Evolutionary conservation across 371 early-diverging fungal species (phyloP).

Genomic region (Rhizopus delemar): DNA sequence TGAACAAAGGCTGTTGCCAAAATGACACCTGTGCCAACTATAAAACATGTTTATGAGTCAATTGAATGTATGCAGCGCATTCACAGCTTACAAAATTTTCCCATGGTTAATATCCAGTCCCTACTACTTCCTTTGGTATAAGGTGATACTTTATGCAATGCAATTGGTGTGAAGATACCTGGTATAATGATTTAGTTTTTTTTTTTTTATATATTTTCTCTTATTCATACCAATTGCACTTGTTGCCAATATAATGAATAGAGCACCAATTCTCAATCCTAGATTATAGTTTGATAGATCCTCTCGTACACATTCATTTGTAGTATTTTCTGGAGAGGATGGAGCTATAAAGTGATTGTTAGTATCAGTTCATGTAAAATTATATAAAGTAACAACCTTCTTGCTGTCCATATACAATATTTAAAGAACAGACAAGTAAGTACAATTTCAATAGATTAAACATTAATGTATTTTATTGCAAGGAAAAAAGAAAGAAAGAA

Average conservation of each 20-base stretch:
- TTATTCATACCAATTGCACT: conserved; percentile 28
- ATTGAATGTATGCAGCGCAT: background rate
- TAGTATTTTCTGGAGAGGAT: background rate
- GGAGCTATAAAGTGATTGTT: no score
- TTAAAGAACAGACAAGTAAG: background rate
- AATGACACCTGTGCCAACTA: conserved; percentile 52
- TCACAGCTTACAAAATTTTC: conserved; percentile 48
- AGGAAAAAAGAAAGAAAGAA: conserved; percentile 3
- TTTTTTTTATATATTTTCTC: background rate
- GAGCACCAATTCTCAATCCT: conserved; percentile 26
- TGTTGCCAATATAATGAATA: conserved; percentile 34
- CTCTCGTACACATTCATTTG: conserved; percentile 21
- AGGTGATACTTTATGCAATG: conserved; percentile 40
- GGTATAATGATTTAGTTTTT: conserved; percentile 2
- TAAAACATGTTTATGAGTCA: background rate
- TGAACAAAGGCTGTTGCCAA: conserved; percentile 52
- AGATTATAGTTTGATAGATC: conserved; percentile 25
- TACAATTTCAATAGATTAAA: no score
- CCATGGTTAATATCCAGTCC: conserved; percentile 42
- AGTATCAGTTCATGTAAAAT: no score
- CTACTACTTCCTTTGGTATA: conserved; percentile 29
- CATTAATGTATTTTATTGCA: background rate
- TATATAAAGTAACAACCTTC: background rate
- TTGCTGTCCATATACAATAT: background rate
- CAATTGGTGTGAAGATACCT: conserved; percentile 49